Conservation (phyloP, 2,329 filamentous ascomycete species). For the Alternaria burnsii region DNA sequence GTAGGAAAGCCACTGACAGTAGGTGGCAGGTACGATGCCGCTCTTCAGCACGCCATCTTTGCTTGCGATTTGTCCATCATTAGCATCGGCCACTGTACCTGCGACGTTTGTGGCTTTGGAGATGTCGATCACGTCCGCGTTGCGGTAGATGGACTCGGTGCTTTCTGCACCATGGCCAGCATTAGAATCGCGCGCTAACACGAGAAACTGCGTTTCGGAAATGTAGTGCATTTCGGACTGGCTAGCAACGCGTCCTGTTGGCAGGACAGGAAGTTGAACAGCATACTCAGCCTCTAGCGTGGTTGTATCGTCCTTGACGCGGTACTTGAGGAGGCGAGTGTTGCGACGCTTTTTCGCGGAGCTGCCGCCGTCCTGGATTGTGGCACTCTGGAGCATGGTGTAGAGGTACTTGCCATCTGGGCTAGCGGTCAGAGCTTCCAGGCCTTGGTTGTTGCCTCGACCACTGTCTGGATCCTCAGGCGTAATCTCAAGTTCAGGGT, state of each 20-base stretch:
- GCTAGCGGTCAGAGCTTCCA: slow-evolving; percentile 73
- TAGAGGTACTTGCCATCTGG: slow-evolving; percentile 70
- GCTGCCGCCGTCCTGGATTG: slow-evolving; percentile 61
- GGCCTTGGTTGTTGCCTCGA: slow-evolving; percentile 77
- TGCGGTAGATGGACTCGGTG: slow-evolving; percentile 68
- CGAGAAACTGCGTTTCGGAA: slow-evolving; percentile 69
- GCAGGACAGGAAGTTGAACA: slow-evolving; percentile 69
- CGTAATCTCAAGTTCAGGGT: slow-evolving; percentile 57
- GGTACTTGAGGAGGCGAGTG: slow-evolving; percentile 71
- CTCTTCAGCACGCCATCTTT: slow-evolving; percentile 62
- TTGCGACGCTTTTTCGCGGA: slow-evolving; percentile 64
- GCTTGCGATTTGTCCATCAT: slow-evolving; percentile 57
- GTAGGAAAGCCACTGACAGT: slow-evolving; percentile 73
- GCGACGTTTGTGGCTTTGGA: slow-evolving; percentile 68
- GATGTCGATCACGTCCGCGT: slow-evolving; percentile 75
- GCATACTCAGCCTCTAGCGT: slow-evolving; percentile 69
- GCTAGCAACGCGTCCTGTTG: slow-evolving; percentile 65
- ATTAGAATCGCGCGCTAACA: slow-evolving; percentile 70
- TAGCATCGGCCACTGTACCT: slow-evolving; percentile 49
- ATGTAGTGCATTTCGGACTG: slow-evolving; percentile 75
- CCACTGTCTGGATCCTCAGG: slow-evolving; percentile 69
- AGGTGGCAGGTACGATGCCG: slow-evolving; percentile 65
- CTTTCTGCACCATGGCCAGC: slow-evolving; percentile 66
- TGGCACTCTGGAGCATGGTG: slow-evolving; percentile 71
- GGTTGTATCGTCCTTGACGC: slow-evolving; percentile 60